Percentiles rank a stretch among this genome's conserved stretches.
These are phyloP conservation scores for Pluteus cervinus DNA, from an alignment of 768 basidiomycete genomes.

Conservation along the genomic window DNA sequence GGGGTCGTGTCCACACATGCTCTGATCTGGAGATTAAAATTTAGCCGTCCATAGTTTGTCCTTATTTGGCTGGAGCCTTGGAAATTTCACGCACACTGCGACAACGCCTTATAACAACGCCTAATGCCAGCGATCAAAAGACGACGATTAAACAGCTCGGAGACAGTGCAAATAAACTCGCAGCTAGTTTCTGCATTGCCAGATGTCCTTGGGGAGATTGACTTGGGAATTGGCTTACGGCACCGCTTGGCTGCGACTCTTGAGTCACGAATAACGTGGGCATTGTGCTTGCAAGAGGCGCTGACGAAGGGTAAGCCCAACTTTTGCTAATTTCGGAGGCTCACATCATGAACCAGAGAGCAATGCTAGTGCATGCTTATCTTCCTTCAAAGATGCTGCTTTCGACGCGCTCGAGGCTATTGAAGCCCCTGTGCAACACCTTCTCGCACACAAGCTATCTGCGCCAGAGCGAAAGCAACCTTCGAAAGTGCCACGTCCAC, in stretches of 20 bases:
- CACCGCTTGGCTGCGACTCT: conserved; percentile 33
- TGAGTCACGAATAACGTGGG: conserved; percentile 44
- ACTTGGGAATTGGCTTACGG: conserved; percentile 41
- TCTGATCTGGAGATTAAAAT: no score
- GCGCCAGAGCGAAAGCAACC: conserved; percentile 17
- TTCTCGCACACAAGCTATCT: conserved; percentile 27
- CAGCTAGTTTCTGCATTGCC: no score
- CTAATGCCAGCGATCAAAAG: no score
- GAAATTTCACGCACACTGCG: no score
- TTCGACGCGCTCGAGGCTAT: conserved; percentile 32
- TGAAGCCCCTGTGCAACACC: conserved; percentile 32
- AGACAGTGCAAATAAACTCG: no score
- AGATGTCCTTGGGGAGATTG: conserved; percentile 31
- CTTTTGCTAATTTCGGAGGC: no score
- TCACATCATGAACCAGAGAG: no score
- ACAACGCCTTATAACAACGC: no score
- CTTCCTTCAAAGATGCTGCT: conserved; percentile 32
- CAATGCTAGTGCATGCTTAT: conserved; percentile 11
- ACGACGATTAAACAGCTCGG: no score
- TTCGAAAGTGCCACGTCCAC: conserved; percentile 18
- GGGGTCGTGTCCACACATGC: no score
- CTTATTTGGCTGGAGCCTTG: no score
- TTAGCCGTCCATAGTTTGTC: no score
- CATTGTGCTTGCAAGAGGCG: conserved; percentile 32
- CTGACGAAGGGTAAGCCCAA: conserved; percentile 27